Evolutionary conservation across 2,329 filamentous ascomycete species (phyloP), one percentile per base, ranked within the genome.

Genomic region (Penicillium hesseltinei): DNA sequence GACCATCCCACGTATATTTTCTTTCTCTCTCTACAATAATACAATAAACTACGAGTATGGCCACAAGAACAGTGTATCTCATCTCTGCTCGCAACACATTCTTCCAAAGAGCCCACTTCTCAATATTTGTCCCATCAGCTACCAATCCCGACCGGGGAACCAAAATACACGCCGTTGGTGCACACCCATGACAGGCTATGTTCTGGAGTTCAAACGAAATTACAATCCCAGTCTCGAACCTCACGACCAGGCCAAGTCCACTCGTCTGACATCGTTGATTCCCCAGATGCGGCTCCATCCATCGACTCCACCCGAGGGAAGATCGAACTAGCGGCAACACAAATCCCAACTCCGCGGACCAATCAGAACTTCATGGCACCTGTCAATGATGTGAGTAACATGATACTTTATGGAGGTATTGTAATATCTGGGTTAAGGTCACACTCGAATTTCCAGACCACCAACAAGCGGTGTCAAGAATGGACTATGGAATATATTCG

Each of bases 301-400:
- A 61, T 38, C 8, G 67, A 73, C 47, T 57, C 38, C n/a, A 54
- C 31, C 72, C 59, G 48, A 31, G 63, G 62, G 15, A 53, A 64
- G 15, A 54, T 75, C 11, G 71, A 73, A 47, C 19, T 65, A 38
- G 66, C 61, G 13, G 73, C 72, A 31, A 31, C 29, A 7, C 61
- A 70, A 46, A 51, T 74, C 8, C 64, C 63, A 2, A 62, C 71
- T 2, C 70, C 71, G 2, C 43, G 67, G 6, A 64, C 69, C n/a
- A 71, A 64, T 69, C n/a, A 71, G 47, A 71, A 73, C 40, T 74
- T 73, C 36, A 59, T 71, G 55, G 71, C 69, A 2, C 71, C 72
- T 4, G 70, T 74, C 3, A 73, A 72, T 23, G 68, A 71, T 62
- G 71, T 74, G 55, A 55, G 57, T 54, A 9, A 33, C 2, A 42